Percentiles rank a stretch among this genome's conserved stretches.
phyloP scores from a whole-genome alignment of 1,139 yeast species.

The Eremothecium coryli region DNA sequence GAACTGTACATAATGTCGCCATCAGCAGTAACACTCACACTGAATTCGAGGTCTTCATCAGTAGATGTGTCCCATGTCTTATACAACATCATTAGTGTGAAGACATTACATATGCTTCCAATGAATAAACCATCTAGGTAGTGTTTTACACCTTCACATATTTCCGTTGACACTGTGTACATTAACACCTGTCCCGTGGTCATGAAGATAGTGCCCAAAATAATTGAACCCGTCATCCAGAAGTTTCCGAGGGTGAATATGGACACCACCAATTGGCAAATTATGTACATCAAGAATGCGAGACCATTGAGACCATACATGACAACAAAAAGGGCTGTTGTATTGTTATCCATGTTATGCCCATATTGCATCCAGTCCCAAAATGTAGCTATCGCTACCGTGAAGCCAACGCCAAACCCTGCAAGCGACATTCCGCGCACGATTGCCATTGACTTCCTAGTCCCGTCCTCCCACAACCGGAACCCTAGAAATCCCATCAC shows the following conservation, averaged over 20 bases:
- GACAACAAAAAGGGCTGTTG: slow-evolving; percentile 60
- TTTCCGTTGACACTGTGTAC: slow-evolving; percentile 54
- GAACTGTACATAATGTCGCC: slow-evolving; percentile 28
- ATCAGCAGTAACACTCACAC: slow-evolving; percentile 41
- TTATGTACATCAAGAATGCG: slow-evolving; percentile 50
- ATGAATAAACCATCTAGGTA: slow-evolving; percentile 86
- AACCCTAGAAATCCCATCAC: slow-evolving; percentile 73
- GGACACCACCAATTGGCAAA: slow-evolving; percentile 65
- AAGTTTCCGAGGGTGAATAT: slow-evolving; percentile 57
- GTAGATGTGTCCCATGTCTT: slow-evolving; percentile 96
- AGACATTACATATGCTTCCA: slow-evolving; percentile 69
- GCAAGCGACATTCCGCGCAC: slow-evolving; percentile 41
- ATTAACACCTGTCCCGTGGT: slow-evolving; percentile 68
- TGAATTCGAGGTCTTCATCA: slow-evolving; percentile 89
- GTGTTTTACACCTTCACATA: slow-evolving; percentile 69
- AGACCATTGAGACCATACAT: slow-evolving; percentile 64
- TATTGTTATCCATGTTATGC: slow-evolving; percentile 31
- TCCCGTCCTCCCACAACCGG: slow-evolving; percentile 93
- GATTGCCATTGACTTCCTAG: slow-evolving; percentile 50
- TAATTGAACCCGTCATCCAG: slow-evolving; percentile 84
- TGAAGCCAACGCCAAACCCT: slow-evolving; percentile 56
- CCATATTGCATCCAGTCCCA: slow-evolving; percentile 47
- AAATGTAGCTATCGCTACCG: slow-evolving; percentile 64
- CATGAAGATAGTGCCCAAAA: slow-evolving; percentile 63
- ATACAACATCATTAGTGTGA: slow-evolving; percentile 87